Evolutionary conservation across 129 eudicot genomes (phyloP).

Genomic region (Dittrichia graveolens): DNA sequence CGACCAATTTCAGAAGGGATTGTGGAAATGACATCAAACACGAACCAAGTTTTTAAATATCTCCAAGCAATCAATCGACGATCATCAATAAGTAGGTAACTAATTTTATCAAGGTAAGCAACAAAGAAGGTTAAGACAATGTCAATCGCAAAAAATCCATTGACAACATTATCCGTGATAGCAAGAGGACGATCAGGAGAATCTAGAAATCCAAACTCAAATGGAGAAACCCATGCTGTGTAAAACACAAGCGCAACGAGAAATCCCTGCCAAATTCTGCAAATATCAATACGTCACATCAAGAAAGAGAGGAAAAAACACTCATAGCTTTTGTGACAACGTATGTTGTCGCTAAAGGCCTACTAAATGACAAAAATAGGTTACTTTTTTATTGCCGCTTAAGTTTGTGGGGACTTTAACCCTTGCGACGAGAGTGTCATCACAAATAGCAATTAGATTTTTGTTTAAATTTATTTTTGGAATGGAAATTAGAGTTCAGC

Average conservation of each 20-base stretch:
- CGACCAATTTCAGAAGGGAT: constrained; percentile 68
- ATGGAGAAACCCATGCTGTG: constrained; percentile 61
- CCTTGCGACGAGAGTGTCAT: no score
- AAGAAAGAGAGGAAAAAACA: no score
- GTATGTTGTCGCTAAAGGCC: no score
- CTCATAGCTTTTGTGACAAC: no score
- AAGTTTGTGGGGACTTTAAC: no score
- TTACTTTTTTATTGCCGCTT: no score
- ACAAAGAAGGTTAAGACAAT: constrained; percentile 53
- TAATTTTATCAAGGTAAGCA: constrained; percentile 44
- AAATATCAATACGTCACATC: no score
- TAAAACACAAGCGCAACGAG: constrained; percentile 51
- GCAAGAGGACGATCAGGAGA: constrained; percentile 34
- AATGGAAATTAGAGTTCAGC: no score
- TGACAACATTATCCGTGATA: constrained; percentile 43
- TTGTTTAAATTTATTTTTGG: no score
- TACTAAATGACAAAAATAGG: no score
- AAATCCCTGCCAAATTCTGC: constrained; percentile 55
- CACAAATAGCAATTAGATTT: no score
- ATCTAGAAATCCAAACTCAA: constrained; percentile 55
- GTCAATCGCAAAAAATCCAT: constrained; percentile 47
- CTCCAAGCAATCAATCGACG: constrained; percentile 57
- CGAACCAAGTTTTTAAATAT: constrained; percentile 53
- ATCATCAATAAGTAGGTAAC: constrained; percentile 48
- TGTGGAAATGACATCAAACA: constrained; percentile 64